A percentile compares a stretch with the other conserved stretches of the same genome.
Conservation (phyloP, 768 basidiomycete species). For the Suillus luteus region DNA sequence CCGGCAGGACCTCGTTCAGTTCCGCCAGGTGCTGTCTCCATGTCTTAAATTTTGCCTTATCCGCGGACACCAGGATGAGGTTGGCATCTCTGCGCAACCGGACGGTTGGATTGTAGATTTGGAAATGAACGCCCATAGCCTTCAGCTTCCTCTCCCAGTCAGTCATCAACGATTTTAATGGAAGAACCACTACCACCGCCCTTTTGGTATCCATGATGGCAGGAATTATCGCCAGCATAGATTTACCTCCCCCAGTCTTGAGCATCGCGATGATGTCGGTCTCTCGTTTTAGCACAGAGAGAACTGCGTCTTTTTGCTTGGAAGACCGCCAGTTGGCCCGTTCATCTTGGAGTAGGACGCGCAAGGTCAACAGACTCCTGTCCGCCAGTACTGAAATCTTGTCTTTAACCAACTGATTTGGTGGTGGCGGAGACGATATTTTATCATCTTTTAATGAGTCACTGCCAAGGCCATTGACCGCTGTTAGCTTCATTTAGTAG, state of each 20-base stretch:
- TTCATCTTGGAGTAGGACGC: slow-evolving; percentile 2
- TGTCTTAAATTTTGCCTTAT: neutral
- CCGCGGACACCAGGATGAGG: slow-evolving; percentile 12
- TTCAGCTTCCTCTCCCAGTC: slow-evolving; percentile 26
- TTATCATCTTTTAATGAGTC: no score
- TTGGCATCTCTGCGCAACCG: neutral
- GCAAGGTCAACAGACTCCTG: neutral
- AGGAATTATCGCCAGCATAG: slow-evolving; percentile 27
- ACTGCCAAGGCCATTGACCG: no score
- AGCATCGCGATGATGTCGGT: slow-evolving; percentile 27
- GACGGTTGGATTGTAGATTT: slow-evolving; percentile 14
- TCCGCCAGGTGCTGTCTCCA: slow-evolving; percentile 17
- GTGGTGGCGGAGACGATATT: no score
- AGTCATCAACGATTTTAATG: slow-evolving; percentile 23
- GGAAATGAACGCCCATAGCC: slow-evolving; percentile 17
- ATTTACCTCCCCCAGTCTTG: slow-evolving; percentile 31
- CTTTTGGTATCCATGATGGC: slow-evolving; percentile 15
- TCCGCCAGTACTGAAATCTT: neutral
- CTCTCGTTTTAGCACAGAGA: slow-evolving; percentile 11
- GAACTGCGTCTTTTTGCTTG: slow-evolving; percentile 22
- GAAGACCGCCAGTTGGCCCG: slow-evolving; percentile 19
- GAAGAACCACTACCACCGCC: slow-evolving; percentile 23
- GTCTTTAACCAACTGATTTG: no score
- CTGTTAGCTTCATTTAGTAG: no score
- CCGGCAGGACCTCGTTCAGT: neutral